Conservation (phyloP, 768 basidiomycete species). For the Lactarius trivialis region DNA sequence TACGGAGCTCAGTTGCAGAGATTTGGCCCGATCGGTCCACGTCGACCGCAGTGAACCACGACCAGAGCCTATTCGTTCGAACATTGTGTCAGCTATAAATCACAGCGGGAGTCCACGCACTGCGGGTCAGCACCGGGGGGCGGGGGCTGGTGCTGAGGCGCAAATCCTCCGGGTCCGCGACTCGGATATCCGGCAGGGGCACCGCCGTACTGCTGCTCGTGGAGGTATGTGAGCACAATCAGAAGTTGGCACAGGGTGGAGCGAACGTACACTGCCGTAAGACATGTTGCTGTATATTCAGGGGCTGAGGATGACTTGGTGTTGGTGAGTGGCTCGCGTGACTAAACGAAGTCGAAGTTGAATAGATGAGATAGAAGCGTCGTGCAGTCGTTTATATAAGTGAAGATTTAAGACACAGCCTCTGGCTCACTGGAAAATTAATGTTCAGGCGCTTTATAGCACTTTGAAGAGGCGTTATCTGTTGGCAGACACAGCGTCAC, state of each 20-base stretch:
- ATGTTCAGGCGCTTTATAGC: not conserved
- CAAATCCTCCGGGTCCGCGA: constrained; percentile 33
- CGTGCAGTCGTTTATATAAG: not conserved
- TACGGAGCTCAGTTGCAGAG: constrained; percentile 58
- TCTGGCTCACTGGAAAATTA: not conserved
- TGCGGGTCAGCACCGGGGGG: constrained; percentile 71
- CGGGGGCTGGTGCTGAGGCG: constrained; percentile 36
- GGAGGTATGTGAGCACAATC: not conserved
- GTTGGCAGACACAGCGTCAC: not conserved
- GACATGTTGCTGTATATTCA: constrained; percentile 7
- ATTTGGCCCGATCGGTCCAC: constrained; percentile 62
- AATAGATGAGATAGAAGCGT: not conserved
- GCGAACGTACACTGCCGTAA: constrained; percentile 15
- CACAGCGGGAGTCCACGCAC: constrained; percentile 37
- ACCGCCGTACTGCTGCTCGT: not conserved
- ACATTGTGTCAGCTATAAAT: not conserved
- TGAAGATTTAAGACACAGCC: not conserved
- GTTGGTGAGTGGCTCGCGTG: not conserved
- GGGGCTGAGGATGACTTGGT: not conserved
- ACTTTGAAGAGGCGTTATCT: not conserved
- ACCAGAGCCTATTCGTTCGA: constrained; percentile 49
- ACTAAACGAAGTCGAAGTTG: not conserved
- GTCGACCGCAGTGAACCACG: constrained; percentile 68
- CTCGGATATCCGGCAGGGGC: constrained; percentile 12
- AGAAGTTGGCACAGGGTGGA: not conserved